Conservation (phyloP, 2,329 filamentous ascomycete genomes). For the Stachybotrys chlorohalonatus region DNA sequence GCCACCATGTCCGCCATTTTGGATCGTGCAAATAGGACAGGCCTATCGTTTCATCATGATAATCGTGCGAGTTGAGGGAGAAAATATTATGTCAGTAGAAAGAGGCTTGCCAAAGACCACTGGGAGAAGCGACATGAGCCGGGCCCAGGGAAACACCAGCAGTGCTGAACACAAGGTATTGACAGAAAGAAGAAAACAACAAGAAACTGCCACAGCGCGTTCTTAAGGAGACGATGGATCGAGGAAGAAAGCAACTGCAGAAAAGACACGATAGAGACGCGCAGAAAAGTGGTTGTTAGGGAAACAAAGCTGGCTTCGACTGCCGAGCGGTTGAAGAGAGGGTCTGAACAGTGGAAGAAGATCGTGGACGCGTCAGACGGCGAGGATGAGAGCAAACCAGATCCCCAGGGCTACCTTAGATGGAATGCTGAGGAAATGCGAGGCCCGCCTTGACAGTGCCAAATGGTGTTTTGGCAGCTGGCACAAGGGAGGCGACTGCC, state of each 20-base stretch:
- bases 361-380: neutral
- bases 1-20: slow-evolving; percentile 23
- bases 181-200: neutral
- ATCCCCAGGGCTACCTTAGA: no score
- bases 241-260: neutral
- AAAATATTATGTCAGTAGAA: neutral
- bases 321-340: neutral
- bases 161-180: neutral
- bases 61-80: slow-evolving; percentile 4
- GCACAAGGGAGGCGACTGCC: neutral
- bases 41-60: slow-evolving; percentile 5
- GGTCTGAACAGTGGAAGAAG: neutral
- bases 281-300: slow-evolving; percentile 2
- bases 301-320: neutral
- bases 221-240: no score
- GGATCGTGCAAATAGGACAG: slow-evolving; percentile 4
- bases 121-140: neutral
- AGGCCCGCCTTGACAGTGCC: neutral
- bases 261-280: slow-evolving; percentile 3
- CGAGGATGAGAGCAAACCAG: neutral
- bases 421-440: neutral
- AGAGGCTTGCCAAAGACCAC: slow-evolving; percentile 2
- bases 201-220: no score
- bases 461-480: neutral
- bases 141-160: neutral